Conservation (phyloP, 352 stramenopile species). For the Globisporangium spiculum region DNA sequence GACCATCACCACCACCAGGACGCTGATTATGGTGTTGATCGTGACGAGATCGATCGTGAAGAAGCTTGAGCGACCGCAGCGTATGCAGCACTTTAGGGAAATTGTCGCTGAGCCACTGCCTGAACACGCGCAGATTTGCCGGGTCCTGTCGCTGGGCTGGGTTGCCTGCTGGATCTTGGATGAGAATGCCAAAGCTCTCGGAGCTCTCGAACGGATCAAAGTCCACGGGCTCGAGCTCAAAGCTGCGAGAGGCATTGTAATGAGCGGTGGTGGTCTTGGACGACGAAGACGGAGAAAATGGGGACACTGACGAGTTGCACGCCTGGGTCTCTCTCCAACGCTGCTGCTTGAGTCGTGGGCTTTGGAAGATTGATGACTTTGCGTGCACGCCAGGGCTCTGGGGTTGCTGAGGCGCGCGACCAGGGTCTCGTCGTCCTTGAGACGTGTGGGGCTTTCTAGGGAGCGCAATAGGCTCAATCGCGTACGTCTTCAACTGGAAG, state of each 20-base stretch:
- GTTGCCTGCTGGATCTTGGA: not conserved
- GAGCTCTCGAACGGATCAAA: constrained; percentile 6
- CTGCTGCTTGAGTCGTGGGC: not conserved
- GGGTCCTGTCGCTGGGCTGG: not conserved
- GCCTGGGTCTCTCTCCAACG: not conserved
- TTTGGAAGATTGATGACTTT: not conserved
- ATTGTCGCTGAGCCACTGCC: not conserved
- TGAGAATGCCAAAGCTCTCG: not conserved
- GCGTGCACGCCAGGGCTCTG: not conserved
- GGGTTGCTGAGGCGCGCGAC: not conserved
- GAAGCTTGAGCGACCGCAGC: not conserved
- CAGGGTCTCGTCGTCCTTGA: not conserved
- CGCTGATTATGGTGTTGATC: not conserved
- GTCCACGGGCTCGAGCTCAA: not conserved
- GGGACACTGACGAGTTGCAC: not conserved
- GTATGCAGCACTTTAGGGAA: not conserved
- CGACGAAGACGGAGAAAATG: not conserved
- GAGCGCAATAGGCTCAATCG: constrained; percentile 1
- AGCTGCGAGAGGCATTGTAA: no score
- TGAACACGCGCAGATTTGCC: not conserved
- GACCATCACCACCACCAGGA: no score
- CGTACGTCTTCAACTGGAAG: constrained; percentile 1
- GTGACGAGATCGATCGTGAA: not conserved
- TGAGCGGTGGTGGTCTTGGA: not conserved
- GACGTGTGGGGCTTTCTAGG: not conserved